These are phyloP conservation scores for Zygosaccharomyces sapae DNA, from an alignment of 1,139 yeast species.

Conservation along the genomic window DNA sequence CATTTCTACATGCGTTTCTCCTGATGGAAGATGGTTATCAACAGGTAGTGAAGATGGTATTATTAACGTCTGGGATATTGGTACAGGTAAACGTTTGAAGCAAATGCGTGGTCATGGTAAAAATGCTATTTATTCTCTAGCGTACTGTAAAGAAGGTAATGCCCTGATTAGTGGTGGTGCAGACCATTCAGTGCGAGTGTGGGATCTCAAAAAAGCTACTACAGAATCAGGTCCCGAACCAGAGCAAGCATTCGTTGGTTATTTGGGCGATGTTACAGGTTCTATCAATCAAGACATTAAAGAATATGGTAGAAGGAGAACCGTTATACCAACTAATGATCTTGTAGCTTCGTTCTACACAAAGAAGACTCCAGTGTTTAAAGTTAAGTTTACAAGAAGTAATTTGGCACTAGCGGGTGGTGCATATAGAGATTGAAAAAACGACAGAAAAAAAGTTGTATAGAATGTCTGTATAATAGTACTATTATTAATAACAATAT, in stretches of 20 bases:
- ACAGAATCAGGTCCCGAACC: conserved; percentile 78
- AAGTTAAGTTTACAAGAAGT: conserved; percentile 85
- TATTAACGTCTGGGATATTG: conserved; percentile 91
- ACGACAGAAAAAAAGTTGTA: background rate
- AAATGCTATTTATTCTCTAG: conserved; percentile 76
- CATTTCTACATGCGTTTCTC: conserved; percentile 81
- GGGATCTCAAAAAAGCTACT: conserved; percentile 90
- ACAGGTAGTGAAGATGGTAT: conserved; percentile 92
- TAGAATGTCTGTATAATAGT: background rate
- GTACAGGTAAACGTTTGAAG: conserved; percentile 81
- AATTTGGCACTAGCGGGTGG: conserved; percentile 93
- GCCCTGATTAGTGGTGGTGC: conserved; percentile 90
- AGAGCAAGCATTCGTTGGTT: conserved; percentile 53
- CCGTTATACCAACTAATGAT: conserved; percentile 75
- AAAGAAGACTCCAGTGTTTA: conserved; percentile 89
- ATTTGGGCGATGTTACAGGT: conserved; percentile 38
- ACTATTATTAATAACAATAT: background rate
- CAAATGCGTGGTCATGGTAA: conserved; percentile 88
- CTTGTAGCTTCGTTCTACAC: conserved; percentile 96
- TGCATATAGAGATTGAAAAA: conserved; percentile 50
- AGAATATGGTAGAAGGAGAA: conserved; percentile 51
- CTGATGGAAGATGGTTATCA: conserved; percentile 96
- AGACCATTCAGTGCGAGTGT: conserved; percentile 87
- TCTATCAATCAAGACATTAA: conserved; percentile 36
- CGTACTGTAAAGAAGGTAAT: conserved; percentile 83